A percentile compares a stretch with the other conserved stretches of the same genome.
phyloP scores from a whole-genome alignment of 78 protist genomes.

The slime mould (Dictyostelium discoideum) region DNA sequence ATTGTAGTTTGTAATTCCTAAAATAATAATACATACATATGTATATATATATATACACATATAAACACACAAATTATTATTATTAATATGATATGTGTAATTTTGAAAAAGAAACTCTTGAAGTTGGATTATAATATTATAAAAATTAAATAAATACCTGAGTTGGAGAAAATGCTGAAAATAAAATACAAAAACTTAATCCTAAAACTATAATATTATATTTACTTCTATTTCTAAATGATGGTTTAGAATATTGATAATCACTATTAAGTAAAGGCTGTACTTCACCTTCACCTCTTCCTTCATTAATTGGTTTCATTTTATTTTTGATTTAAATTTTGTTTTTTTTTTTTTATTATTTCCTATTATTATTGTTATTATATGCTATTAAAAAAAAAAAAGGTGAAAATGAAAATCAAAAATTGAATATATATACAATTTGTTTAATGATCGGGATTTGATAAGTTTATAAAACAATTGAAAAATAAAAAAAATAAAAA shows the following conservation, averaged over 20 bases:
- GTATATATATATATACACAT: too few relatives aligned
- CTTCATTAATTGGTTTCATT: background rate
- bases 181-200: slow-evolving; percentile 45
- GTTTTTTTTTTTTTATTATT: background rate
- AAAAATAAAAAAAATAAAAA: too few relatives aligned
- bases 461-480: too few relatives aligned
- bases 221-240: slow-evolving; percentile 31
- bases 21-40: too few relatives aligned
- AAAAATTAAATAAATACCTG: slow-evolving; percentile 21
- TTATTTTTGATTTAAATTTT: background rate
- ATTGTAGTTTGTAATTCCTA: slow-evolving; percentile 68
- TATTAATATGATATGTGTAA: too few relatives aligned
- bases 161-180: slow-evolving; percentile 64
- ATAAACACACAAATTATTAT: too few relatives aligned
- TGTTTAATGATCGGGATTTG: too few relatives aligned
- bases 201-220: slow-evolving; percentile 54
- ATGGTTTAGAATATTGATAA: background rate
- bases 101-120: too few relatives aligned
- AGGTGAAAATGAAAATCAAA: too few relatives aligned
- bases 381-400: too few relatives aligned
- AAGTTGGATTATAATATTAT: too few relatives aligned
- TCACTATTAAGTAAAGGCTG: background rate
- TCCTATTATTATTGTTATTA: background rate
- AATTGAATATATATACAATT: too few relatives aligned
- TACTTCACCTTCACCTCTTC: background rate